These are phyloP conservation scores for Clonostachys byssicola DNA, from an alignment of 2,329 filamentous ascomycete species.

Conservation along the genomic window DNA sequence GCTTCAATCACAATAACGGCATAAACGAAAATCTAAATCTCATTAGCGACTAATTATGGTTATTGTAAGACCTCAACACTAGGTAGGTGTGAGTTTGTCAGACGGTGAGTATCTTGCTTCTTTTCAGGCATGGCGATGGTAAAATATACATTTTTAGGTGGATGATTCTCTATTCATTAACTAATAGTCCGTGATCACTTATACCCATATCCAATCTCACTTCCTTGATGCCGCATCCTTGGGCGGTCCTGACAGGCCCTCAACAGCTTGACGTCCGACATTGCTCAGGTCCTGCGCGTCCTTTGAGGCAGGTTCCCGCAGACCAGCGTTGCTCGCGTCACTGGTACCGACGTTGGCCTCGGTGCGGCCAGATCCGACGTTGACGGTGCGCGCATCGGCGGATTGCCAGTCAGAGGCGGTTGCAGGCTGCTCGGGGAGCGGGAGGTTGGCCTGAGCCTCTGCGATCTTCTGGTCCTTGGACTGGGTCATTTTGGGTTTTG, in stretches of 20 bases:
- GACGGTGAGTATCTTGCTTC: too few species aligned
- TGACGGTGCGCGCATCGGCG: slow-evolving; percentile 62
- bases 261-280: slow-evolving; percentile 61
- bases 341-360: slow-evolving; percentile 41
- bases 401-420: slow-evolving; percentile 76
- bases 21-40: too few species aligned
- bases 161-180: too few species aligned
- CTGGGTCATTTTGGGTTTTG: slow-evolving; percentile 27
- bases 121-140: too few species aligned
- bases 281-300: slow-evolving; percentile 50
- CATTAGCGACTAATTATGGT: too few species aligned
- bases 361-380: slow-evolving; percentile 61
- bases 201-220: too few species aligned
- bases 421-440: slow-evolving; percentile 74
- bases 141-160: too few species aligned
- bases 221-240: slow-evolving; percentile 5
- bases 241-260: slow-evolving; percentile 32
- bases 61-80: too few species aligned
- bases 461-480: slow-evolving; percentile 64
- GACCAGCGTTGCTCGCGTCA: slow-evolving; percentile 40
- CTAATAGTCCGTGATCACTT: too few species aligned
- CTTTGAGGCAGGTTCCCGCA: slow-evolving; percentile 57
- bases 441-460: slow-evolving; percentile 67
- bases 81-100: too few species aligned
- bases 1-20: too few species aligned